Evolutionary conservation across 208 protist species (phyloP).

Genomic region (Strigomonas culicis): DNA sequence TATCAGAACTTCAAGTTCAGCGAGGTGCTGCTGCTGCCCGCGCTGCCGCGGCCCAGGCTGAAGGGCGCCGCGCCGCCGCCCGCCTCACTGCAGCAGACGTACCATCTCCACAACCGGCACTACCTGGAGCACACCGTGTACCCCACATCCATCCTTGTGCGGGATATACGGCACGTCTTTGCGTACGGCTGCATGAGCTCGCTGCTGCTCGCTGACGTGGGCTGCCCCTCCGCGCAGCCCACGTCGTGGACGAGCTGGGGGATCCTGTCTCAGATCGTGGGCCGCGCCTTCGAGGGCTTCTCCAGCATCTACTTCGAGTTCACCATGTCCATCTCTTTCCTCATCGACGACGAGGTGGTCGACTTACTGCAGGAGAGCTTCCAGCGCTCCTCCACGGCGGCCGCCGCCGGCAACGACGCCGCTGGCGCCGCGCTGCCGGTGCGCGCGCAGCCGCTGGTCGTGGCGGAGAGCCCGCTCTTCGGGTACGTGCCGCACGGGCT

Average conservation of each 20-base stretch:
- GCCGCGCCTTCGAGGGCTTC: conserved; percentile 46
- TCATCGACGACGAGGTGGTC: conserved; percentile 69
- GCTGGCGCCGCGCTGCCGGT: background rate
- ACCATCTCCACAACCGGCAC: background rate
- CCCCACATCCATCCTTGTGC: too few species aligned
- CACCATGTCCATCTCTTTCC: conserved; percentile 52
- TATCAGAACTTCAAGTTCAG: background rate
- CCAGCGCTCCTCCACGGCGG: too few species aligned
- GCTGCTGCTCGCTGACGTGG: conserved; percentile 3
- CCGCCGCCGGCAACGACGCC: too few species aligned
- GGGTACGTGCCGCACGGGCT: conserved; percentile 64
- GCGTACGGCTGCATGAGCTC: conserved; percentile 6
- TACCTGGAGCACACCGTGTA: too few species aligned
- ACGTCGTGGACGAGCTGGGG: conserved; percentile 62
- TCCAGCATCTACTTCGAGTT: conserved; percentile 29
- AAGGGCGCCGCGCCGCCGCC: too few species aligned
- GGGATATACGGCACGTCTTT: conserved; percentile 7
- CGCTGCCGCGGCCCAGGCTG: background rate
- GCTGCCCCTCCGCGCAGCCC: conserved; percentile 14
- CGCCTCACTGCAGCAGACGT: too few species aligned
- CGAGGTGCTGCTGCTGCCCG: background rate
- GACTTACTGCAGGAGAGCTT: conserved; percentile 33
- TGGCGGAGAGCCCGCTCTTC: conserved; percentile 69
- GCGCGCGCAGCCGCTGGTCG: conserved; percentile 32
- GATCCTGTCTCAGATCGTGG: conserved; percentile 49